Evolutionary conservation across 495 filamentous ascomycete genomes (phyloP).

Genomic region (Tuber indicum): DNA sequence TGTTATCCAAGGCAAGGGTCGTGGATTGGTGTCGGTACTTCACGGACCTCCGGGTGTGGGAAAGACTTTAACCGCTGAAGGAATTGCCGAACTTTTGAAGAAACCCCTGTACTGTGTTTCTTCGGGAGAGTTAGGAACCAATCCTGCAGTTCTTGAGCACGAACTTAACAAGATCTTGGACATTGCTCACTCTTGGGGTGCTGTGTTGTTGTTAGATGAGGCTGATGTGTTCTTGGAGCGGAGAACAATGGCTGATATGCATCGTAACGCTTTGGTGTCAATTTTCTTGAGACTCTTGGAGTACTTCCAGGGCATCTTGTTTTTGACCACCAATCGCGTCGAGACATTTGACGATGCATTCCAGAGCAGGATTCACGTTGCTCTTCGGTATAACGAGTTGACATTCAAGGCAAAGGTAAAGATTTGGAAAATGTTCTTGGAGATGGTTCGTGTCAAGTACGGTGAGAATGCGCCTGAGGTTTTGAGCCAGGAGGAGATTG

Average conservation of each 20-base stretch:
- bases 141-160: constrained; percentile 56
- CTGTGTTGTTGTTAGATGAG: constrained; percentile 58
- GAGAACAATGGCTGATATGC: constrained; percentile 49
- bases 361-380: constrained; percentile 57
- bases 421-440: constrained; percentile 81
- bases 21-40: constrained; percentile 64
- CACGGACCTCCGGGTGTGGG: constrained; percentile 67
- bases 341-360: constrained; percentile 62
- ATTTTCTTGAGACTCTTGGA: constrained; percentile 47
- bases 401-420: constrained; percentile 66
- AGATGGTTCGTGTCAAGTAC: constrained; percentile 44
- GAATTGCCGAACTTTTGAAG: constrained; percentile 62
- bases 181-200: constrained; percentile 67
- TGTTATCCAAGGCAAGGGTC: constrained; percentile 72
- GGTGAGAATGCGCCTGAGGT: constrained; percentile 32
- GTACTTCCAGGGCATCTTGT: constrained; percentile 74
- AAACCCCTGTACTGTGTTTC: constrained; percentile 67
- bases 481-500: constrained; percentile 54
- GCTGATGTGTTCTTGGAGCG: constrained; percentile 63
- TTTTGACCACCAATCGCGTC: constrained; percentile 73
- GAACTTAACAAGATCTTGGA: constrained; percentile 66
- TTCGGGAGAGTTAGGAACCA: constrained; percentile 64
- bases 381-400: constrained; percentile 73
- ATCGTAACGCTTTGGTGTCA: constrained; percentile 48
- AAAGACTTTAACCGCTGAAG: constrained; percentile 68